Evolutionary conservation across 2,329 filamentous ascomycete species (phyloP), one percentile per base, ranked within the genome.

Genomic region (Cladosporium oxysporum): DNA sequence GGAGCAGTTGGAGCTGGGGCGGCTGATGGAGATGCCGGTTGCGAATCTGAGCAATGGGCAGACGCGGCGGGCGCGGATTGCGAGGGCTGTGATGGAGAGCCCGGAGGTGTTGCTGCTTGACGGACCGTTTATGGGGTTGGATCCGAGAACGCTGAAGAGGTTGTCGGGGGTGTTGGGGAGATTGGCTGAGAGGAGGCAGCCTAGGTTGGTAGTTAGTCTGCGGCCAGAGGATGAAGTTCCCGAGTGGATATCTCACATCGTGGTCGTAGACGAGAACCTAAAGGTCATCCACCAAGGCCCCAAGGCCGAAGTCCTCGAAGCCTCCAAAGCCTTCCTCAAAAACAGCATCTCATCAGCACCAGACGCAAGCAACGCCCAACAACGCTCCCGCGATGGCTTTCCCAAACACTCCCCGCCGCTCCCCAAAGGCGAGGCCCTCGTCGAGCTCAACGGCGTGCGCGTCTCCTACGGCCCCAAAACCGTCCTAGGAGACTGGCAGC

Each of bases 91-190:
- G 60, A 83, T 98, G 66, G 88, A 83, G 7, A 85, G 85, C 62
- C 95, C 95, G 0, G 91, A 96, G 77, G 84, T 97, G 12, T 76
- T 99, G 67, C 83, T 98, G 62, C 83, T 97, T 2, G 95, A 99
- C 78, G 94, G 97, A 72, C 94, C 95, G 1, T 97, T 97, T 75
- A 96, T 97, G 91, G 94, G 95, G 0, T 83, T 99, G 18, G 95
- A 98, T 77, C 95, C 94, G 16, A 89, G 89, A 6, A 96, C 93
- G 0, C 86, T 91, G 14, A 83, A 85, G 14, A 85, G 86, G 1
- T 80, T 98, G 70, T 94, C 91, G 49, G 83, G 84, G 0, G 82
- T 98, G 57, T 81, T 97, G 26, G 81, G 87, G 69, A 83, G 83
- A 0, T 79, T 97, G 65, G 91, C 92, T 0, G 83, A 86, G 66